Conservation (phyloP, 139 green algal genomes). For the Raphidocelis subcapitata region DNA sequence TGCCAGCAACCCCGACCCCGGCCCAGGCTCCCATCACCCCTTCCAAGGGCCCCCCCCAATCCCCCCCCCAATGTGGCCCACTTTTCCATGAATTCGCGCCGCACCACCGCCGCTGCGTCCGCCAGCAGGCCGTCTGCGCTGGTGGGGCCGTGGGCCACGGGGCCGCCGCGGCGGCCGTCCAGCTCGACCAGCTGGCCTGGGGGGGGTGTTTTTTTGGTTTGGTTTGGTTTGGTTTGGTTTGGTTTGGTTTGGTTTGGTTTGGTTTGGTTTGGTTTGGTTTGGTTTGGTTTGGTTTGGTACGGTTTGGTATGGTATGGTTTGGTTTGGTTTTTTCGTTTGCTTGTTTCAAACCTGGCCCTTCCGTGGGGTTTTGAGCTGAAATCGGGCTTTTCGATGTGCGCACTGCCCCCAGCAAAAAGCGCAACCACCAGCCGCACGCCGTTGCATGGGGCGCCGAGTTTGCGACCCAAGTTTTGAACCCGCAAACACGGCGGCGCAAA, state of each 20-base stretch:
- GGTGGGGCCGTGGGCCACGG: slow-evolving; percentile 75
- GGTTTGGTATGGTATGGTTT: too few relatives aligned
- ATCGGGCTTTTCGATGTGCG: neutral
- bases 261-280: neutral
- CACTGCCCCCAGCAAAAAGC: neutral
- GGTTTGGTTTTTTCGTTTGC: too few relatives aligned
- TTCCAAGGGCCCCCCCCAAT: neutral
- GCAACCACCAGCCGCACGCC: neutral
- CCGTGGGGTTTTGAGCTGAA: neutral
- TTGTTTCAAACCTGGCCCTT: neutral
- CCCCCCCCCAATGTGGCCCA: neutral
- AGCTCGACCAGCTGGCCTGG: slow-evolving; percentile 77
- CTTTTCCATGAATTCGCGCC: slow-evolving; percentile 55
- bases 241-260: too few relatives aligned
- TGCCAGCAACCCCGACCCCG: too few relatives aligned
- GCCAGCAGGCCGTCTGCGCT: slow-evolving; percentile 57
- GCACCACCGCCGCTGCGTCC: slow-evolving; percentile 58
- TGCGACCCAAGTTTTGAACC: neutral
- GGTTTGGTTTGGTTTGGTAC: too few relatives aligned
- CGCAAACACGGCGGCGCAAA: neutral
- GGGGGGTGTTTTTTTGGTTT: neutral
- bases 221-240: too few relatives aligned
- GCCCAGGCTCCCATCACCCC: neutral
- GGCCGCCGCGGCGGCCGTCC: slow-evolving; percentile 69
- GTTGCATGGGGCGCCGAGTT: neutral